Evolutionary conservation across 2,329 filamentous ascomycete genomes (phyloP), one percentile per base, ranked within the genome.

Genomic region (Clonostachys solani): DNA sequence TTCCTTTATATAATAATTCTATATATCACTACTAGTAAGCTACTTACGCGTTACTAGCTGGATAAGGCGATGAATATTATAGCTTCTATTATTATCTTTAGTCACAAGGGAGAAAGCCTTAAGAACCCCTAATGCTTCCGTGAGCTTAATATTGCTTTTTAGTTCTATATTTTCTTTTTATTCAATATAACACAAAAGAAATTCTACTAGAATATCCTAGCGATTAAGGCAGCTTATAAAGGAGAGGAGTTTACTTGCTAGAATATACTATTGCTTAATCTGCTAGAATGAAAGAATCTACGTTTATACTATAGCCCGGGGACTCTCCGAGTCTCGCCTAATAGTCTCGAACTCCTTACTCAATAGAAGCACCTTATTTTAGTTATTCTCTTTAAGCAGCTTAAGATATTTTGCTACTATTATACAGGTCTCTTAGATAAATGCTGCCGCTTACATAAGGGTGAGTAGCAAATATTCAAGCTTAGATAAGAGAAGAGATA

Each of bases 11-110:
- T 59, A 63, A 2, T 48, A 19, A 1, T 8, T 2, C 10, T 51
- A 44, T 0, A 4, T 49, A 2, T 43, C 49, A 29, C 56, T 50
- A 0, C 46, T 33, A 0, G 8, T 6, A 3, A 69, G 47, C 58
- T 64, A 67, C 36, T 56, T 59, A 5, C 49, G 56, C 0, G 62
- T 65, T 0, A 61, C 58, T 6, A 68, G 43, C 15, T 69, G 65
- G 0, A 69, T 54, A 0, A 69, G 60, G 1, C 61, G 59, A 44
- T 68, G 65, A 55, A 69, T 62, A 8, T 60, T 47, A 5, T 61
- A 47, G 6, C 36, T 45, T 0, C 52, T 38, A 1, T 35, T 47
- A 2, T 50, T 54, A 16, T 51, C 54, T 34, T 56, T 50, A 0
- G 44, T 47, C 0, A 64, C 42, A 19, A 65, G 60, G 8, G 59